Evolutionary conservation across 192 early-diverging fungal genomes (phyloP).

Genomic region (Coemansia sp.): DNA sequence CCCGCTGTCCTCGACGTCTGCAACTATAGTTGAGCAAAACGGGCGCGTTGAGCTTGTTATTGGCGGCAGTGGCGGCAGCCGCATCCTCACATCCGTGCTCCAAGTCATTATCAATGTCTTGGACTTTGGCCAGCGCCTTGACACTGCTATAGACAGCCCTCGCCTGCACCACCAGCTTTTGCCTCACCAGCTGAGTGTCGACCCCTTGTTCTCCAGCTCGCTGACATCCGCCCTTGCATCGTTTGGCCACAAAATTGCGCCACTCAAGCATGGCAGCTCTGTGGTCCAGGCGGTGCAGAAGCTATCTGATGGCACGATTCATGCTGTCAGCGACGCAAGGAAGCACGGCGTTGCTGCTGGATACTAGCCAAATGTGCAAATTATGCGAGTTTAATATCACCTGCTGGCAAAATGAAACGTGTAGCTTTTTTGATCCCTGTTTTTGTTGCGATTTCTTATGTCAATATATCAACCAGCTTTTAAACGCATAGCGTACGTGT

Average conservation of each 20-base stretch:
- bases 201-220: slow-evolving; percentile 42
- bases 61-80: slow-evolving; percentile 86
- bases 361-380: slow-evolving; percentile 18
- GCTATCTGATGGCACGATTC: slow-evolving; percentile 42
- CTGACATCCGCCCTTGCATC: slow-evolving; percentile 32
- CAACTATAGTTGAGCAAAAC: slow-evolving; percentile 39
- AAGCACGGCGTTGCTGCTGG: slow-evolving; percentile 67
- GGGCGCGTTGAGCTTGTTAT: slow-evolving; percentile 66
- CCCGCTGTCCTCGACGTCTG: slow-evolving; percentile 65
- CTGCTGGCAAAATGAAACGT: neutral
- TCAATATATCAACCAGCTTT: neutral
- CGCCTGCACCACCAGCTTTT: slow-evolving; percentile 91
- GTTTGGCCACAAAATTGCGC: slow-evolving; percentile 50
- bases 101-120: slow-evolving; percentile 74
- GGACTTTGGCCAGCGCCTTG: slow-evolving; percentile 66
- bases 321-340: slow-evolving; percentile 63
- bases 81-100: slow-evolving; percentile 75
- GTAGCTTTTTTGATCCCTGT: neutral
- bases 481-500: neutral
- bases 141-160: slow-evolving; percentile 67
- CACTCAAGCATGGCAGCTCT: slow-evolving; percentile 37
- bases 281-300: slow-evolving; percentile 60
- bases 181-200: slow-evolving; percentile 64
- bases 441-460: slow-evolving; percentile 1
- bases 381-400: neutral